A percentile compares a stretch with the other conserved stretches of the same genome.
phyloP scores from a whole-genome alignment of 2,329 filamentous ascomycete species.

The Penicillium corylophilum region DNA sequence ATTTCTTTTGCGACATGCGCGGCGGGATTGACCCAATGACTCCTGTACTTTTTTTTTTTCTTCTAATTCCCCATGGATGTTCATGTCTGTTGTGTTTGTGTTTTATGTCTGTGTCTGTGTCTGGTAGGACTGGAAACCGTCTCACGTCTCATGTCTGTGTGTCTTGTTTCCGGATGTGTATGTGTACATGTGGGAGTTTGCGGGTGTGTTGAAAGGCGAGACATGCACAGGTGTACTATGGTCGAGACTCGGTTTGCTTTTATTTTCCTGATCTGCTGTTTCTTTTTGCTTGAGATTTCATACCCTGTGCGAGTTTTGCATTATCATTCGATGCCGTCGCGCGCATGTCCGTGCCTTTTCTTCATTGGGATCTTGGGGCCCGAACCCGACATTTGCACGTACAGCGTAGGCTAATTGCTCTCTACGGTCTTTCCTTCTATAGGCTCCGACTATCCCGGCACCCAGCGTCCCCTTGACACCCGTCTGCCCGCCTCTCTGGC shows the following conservation, averaged over 20 bases:
- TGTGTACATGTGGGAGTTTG: conserved; percentile 19
- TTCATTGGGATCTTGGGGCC: conserved; percentile 12
- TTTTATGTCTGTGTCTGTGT: conserved; percentile 1
- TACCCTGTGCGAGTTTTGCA: conserved; percentile 26
- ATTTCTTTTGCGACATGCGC: conserved; percentile 14
- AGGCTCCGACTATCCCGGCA: conserved; percentile 50
- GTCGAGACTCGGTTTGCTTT: conserved; percentile 19
- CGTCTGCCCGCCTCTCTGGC: conserved; percentile 49
- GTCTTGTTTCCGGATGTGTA: conserved; percentile 4
- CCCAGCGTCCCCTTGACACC: conserved; percentile 62
- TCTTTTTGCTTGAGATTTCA: conserved; percentile 10
- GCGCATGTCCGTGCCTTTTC: conserved; percentile 16
- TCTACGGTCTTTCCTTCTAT: conserved; percentile 27
- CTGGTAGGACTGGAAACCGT: conserved; percentile 2
- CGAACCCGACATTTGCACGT: conserved; percentile 17
- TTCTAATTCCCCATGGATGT: conserved; percentile 1
- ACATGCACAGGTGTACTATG: conserved; percentile 17
- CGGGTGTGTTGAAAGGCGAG: conserved; percentile 7
- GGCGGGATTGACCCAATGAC: conserved; percentile 8
- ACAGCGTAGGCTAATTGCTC: conserved; percentile 46
- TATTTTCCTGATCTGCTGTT: conserved; percentile 1
- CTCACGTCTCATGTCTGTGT: neutral
- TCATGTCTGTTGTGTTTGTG: neutral
- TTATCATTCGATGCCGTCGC: conserved; percentile 24
- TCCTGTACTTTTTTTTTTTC: conserved; percentile 6